Evolutionary conservation across 306 rosid species (phyloP), one percentile per base, ranked within the genome.

Genomic region (Pachyrhizus erosus): DNA sequence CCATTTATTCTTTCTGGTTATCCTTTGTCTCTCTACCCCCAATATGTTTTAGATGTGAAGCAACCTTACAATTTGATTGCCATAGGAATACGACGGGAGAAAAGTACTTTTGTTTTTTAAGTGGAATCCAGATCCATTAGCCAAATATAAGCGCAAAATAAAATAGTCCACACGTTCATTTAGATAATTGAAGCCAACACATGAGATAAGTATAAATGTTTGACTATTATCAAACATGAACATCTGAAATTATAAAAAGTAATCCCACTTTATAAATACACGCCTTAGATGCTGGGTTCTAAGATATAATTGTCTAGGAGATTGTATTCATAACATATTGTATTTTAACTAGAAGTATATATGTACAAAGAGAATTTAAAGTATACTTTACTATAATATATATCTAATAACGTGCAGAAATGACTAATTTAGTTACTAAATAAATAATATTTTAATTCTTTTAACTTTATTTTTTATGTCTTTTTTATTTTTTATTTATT

Each of bases 181-280:
- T 45, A 7, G 40, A 70, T 70, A 43, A 70, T 8, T 24, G 75
- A 70, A 70, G 55, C 57, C 55, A 70, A 24, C 55, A 23, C 75
- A 69, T 5, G 15, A 14, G 75, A 70, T 71, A 70, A 70, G 40
- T 27, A 70, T 70, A 13, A 24, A 17, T 70, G 75, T 43, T 29
- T 43, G 3, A 24, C 52, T 21, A 7, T 1, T 42, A 24, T 23
- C 57, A 23, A 45, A 24, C 58, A 70, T 12, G 2, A 70, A 43
- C 39, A 39, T 42, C 12, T 42, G 39, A 7, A n/a, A 39, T 37
- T 13, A 23, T 23, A 43, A 23, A 70, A 11, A 42, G 9, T 0
- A 43, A 42, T 23, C n/a, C 46, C 12, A 10, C 29, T 68, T 37
- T 68, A 68, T 68, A 18, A 42, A 42, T 42, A 42, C 55, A 20